phyloP scores from a whole-genome alignment of 257 asterid genomes.

The Perilla frutescens region DNA sequence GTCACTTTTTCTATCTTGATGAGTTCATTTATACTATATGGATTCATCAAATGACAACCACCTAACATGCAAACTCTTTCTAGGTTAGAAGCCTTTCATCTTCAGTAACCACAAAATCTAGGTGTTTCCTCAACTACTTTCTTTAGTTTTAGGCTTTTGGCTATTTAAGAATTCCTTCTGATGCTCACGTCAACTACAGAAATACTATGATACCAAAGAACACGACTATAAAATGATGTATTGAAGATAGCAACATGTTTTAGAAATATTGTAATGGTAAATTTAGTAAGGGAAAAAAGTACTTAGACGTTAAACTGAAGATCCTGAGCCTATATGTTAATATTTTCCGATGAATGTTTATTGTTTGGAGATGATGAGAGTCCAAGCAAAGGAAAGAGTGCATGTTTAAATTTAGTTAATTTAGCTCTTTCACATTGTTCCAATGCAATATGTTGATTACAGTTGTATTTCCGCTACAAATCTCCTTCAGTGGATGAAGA shows the following conservation, averaged over 20 bases:
- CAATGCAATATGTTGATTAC: neutral
- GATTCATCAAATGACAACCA: neutral
- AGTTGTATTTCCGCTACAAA: neutral
- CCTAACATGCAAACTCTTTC: neutral
- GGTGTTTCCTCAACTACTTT: neutral
- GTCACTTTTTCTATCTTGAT: neutral
- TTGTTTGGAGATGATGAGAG: neutral
- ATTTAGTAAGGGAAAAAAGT: neutral
- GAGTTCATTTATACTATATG: neutral
- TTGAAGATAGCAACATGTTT: neutral
- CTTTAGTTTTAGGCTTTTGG: neutral
- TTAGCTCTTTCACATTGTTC: neutral
- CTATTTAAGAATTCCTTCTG: neutral
- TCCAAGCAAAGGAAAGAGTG: neutral
- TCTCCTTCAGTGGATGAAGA: neutral
- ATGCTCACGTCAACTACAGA: neutral
- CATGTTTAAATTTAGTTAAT: neutral
- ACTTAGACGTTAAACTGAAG: neutral
- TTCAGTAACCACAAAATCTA: neutral
- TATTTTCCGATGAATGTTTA: neutral
- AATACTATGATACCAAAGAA: neutral
- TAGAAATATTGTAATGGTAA: neutral
- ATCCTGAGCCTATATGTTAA: neutral
- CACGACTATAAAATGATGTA: neutral
- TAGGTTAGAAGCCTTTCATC: neutral